A percentile compares a stretch with the other conserved stretches of the same genome.
Conservation (phyloP, 1,284 basidiomycete species). For the Ustilago esculenta region DNA sequence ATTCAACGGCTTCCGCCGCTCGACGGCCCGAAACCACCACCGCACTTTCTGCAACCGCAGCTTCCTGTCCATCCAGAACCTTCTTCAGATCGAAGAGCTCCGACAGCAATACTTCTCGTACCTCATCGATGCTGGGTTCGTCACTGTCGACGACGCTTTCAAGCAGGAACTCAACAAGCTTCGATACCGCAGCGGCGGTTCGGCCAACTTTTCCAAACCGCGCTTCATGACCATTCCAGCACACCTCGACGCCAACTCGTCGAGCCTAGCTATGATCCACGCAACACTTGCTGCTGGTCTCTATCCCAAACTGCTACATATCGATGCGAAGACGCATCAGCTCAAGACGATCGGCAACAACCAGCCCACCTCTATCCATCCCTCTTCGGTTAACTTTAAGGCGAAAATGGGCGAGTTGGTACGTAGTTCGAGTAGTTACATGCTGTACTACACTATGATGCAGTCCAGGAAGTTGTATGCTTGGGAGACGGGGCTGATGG, state of each 20-base stretch:
- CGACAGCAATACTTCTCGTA: slow-evolving; percentile 86
- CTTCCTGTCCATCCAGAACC: slow-evolving; percentile 87
- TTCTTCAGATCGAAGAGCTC: slow-evolving; percentile 95
- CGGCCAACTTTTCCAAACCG: slow-evolving; percentile 71
- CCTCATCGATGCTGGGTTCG: slow-evolving; percentile 86
- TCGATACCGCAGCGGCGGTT: slow-evolving; percentile 47
- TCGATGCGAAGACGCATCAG: slow-evolving; percentile 73
- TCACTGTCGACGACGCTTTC: slow-evolving; percentile 76
- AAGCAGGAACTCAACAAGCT: slow-evolving; percentile 77
- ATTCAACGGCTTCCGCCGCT: slow-evolving; percentile 85
- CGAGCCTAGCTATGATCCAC: slow-evolving; percentile 75
- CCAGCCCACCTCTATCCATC: slow-evolving; percentile 84
- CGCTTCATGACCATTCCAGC: slow-evolving; percentile 78
- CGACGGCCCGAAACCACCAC: slow-evolving; percentile 73
- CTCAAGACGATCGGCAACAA: slow-evolving; percentile 89
- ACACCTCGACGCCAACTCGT: slow-evolving; percentile 78
- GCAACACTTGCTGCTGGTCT: slow-evolving; percentile 86
- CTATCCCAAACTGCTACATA: slow-evolving; percentile 86
- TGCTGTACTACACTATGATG: slow-evolving; percentile 70
- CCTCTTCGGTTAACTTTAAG: slow-evolving; percentile 71
- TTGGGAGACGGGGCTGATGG: slow-evolving; percentile 93
- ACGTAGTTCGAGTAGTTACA: slow-evolving; percentile 35
- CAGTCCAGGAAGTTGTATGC: slow-evolving; percentile 89
- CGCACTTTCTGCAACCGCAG: slow-evolving; percentile 79
- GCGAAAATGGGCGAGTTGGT: slow-evolving; percentile 35